Evolutionary conservation across 306 rosid genomes (phyloP), one percentile per base, ranked within the genome.

Genomic region (Castanea mollissima): DNA sequence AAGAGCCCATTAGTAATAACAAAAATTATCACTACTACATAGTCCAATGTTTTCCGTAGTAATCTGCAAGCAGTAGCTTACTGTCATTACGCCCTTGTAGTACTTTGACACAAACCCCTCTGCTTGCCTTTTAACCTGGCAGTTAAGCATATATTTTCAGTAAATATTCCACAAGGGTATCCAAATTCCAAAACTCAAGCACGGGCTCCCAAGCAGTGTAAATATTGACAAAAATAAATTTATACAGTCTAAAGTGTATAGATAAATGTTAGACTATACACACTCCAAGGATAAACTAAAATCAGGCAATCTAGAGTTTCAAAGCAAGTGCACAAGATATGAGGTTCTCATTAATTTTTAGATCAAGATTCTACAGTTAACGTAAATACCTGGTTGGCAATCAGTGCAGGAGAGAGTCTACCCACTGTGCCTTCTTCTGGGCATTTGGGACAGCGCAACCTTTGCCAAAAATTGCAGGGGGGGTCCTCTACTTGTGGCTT

Each of bases 71-170:
- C 69, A 78, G 78, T 55, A 18, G 60, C 74, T 84, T 95, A 95
- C 99, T 92, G 76, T 85, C 87, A 92, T 79, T 71, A 82, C 21
- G 76, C 98, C 97, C 78, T 70, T 86, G 74, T 95, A 95, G 86
- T 95, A 92, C 91, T 79, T 78, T 41, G 83, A 90, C 85, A 92
- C 83, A 78, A 90, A 91, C 78, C 82, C 74, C 19, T 90, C 97
- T 55, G 90, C 96, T 85, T 92, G 98, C 87, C 88, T 89, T 87
- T 89, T 92, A 84, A 92, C 98, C 99, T 95, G 91, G 72, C 46
- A 81, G 25, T 73, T 16, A 75, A 74, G 64, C 54, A 76, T 46
- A 55, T 72, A 71, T 67, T 51, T 20, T 55, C 72, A 34, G 68
- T 51, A 31, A 51, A 56, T 49, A 21, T 54, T 44, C 38, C 35